Percentiles rank a stretch among this genome's conserved stretches.
These are phyloP conservation scores for Trifolium pratense DNA, from an alignment of 306 rosid species.

Conservation along the genomic window DNA sequence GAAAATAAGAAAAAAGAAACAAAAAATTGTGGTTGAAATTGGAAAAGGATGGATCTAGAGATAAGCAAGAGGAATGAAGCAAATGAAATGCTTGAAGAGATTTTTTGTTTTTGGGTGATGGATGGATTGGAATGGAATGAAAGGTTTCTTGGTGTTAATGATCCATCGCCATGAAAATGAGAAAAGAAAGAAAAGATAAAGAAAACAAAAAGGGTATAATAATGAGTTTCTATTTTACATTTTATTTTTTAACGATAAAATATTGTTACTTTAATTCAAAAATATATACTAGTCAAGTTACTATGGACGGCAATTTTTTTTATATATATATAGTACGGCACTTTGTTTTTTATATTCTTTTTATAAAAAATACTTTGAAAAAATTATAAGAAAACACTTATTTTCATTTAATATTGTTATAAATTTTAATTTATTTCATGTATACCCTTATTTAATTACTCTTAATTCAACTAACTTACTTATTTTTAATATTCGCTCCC, in stretches of 20 bases:
- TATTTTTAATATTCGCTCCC: too few relatives aligned
- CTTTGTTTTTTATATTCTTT: too few relatives aligned
- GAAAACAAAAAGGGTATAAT: not conserved
- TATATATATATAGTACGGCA: too few relatives aligned
- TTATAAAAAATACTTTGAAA: too few relatives aligned
- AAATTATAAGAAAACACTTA: too few relatives aligned
- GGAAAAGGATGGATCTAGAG: not conserved
- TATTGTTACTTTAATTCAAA: conserved; percentile 10
- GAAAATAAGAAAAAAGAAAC: not conserved
- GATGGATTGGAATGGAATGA: not conserved
- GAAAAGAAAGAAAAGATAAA: conserved; percentile 11
- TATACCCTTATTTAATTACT: too few relatives aligned
- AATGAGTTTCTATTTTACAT: conserved; percentile 17
- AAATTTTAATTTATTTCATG: too few relatives aligned
- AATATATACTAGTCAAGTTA: not conserved
- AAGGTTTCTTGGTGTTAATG: conserved; percentile 31
- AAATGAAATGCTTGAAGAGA: conserved; percentile 18
- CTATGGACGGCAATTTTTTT: too few relatives aligned
- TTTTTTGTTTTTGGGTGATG: not conserved
- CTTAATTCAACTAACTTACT: too few relatives aligned
- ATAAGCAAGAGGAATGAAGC: conserved; percentile 16
- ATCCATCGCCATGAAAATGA: conserved; percentile 47
- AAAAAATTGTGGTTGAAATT: not conserved
- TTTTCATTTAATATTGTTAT: too few relatives aligned
- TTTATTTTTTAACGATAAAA: not conserved